These are phyloP conservation scores for Neolentinus lepideus DNA, from an alignment of 1,284 basidiomycete species.

Conservation along the genomic window DNA sequence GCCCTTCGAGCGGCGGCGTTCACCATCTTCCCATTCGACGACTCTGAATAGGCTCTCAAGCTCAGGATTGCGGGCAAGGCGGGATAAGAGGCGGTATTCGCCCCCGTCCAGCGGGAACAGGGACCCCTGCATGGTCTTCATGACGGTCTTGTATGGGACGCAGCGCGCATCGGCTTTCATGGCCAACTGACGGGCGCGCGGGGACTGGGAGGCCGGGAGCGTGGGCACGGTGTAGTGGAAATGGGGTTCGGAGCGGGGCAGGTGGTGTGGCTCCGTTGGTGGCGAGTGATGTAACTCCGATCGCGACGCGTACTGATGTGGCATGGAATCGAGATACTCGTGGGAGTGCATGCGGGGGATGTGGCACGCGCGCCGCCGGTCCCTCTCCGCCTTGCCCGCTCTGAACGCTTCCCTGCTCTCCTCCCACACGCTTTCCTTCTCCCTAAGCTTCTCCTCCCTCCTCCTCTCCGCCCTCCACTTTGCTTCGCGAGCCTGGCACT, in stretches of 20 bases:
- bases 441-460: constrained; percentile 34
- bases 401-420: constrained; percentile 34
- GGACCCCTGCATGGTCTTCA: constrained; percentile 50
- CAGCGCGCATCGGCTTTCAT: constrained; percentile 16
- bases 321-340: background rate
- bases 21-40: constrained; percentile 30
- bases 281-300: too few species aligned
- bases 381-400: constrained; percentile 29
- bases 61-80: constrained; percentile 18
- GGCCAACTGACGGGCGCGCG: constrained; percentile 7
- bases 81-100: constrained; percentile 14
- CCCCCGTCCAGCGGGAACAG: constrained; percentile 42
- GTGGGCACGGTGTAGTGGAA: background rate
- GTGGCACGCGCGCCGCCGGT: constrained; percentile 23
- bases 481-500: constrained; percentile 24
- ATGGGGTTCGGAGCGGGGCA: background rate
- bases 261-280: background rate
- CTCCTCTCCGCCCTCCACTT: constrained; percentile 30
- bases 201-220: constrained; percentile 12
- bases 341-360: constrained; percentile 10
- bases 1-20: constrained; percentile 27
- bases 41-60: constrained; percentile 40
- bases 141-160: constrained; percentile 49
- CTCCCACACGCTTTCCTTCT: constrained; percentile 47
- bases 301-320: too few species aligned